Conservation (phyloP, 768 basidiomycete species). For the Leccinum ochraceum region DNA sequence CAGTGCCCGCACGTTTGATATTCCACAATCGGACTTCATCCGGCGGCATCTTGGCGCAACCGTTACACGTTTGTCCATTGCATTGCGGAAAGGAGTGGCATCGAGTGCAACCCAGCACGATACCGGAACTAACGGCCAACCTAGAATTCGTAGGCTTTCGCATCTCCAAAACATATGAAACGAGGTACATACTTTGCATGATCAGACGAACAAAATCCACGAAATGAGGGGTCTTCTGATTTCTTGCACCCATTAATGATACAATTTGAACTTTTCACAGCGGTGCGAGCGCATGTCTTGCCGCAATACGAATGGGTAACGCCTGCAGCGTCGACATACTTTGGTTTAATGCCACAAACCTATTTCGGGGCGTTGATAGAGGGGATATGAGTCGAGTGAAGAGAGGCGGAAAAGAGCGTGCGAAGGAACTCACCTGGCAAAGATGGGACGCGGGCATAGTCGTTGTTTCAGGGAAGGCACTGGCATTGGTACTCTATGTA, state of each 20-base stretch:
- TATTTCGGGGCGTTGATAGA: conserved; percentile 25
- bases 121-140: conserved; percentile 51
- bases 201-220: conserved; percentile 57
- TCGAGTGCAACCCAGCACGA: conserved; percentile 49
- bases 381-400: conserved; percentile 11
- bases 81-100: conserved; percentile 50
- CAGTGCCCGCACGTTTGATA: conserved; percentile 44
- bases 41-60: conserved; percentile 48
- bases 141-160: conserved; percentile 33
- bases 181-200: conserved; percentile 52
- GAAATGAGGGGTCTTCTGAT: conserved; percentile 49
- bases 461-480: conserved; percentile 5
- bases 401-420: conserved; percentile 15
- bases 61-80: conserved; percentile 47
- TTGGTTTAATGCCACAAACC: conserved; percentile 62
- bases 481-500: conserved; percentile 20
- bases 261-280: conserved; percentile 41
- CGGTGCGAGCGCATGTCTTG: conserved; percentile 55
- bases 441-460: conserved; percentile 24
- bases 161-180: conserved; percentile 3
- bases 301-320: conserved; percentile 60
- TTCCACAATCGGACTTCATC: conserved; percentile 49
- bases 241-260: conserved; percentile 52
- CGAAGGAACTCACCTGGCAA: conserved; percentile 29
- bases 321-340: conserved; percentile 60